Evolutionary conservation across 1,139 yeast species (phyloP).

Genomic region (Geotrichum phurueaensis): DNA sequence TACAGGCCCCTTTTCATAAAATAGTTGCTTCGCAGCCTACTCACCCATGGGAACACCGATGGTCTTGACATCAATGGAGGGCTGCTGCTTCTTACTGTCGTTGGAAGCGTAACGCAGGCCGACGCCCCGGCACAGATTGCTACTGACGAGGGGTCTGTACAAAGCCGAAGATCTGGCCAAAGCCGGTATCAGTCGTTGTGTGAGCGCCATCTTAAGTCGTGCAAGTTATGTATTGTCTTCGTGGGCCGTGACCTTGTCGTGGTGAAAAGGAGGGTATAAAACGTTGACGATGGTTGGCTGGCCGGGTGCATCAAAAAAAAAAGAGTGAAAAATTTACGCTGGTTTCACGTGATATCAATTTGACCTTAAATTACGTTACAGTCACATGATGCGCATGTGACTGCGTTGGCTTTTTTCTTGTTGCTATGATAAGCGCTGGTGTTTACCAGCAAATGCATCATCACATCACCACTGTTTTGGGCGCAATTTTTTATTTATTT

Average conservation of each 20-base stretch:
- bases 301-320: background rate
- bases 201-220: background rate
- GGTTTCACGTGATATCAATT: background rate
- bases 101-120: constrained; percentile 14
- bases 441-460: background rate
- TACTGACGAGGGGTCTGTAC: background rate
- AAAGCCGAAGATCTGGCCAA: background rate
- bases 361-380: background rate
- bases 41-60: constrained; percentile 28
- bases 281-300: constrained; percentile 4
- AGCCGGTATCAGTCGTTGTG: constrained; percentile 2
- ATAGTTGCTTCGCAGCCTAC: constrained; percentile 9
- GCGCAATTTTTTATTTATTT: background rate
- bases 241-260: background rate
- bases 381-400: background rate
- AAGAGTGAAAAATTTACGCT: background rate
- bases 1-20: background rate
- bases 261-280: background rate
- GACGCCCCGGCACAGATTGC: background rate
- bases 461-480: background rate
- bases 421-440: background rate
- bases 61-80: constrained; percentile 24
- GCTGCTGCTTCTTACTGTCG: constrained; percentile 11
- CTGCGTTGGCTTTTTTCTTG: background rate
- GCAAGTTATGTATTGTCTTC: background rate